Evolutionary conservation across 2,329 filamentous ascomycete species (phyloP).

Genomic region (Nothopassalora personata): DNA sequence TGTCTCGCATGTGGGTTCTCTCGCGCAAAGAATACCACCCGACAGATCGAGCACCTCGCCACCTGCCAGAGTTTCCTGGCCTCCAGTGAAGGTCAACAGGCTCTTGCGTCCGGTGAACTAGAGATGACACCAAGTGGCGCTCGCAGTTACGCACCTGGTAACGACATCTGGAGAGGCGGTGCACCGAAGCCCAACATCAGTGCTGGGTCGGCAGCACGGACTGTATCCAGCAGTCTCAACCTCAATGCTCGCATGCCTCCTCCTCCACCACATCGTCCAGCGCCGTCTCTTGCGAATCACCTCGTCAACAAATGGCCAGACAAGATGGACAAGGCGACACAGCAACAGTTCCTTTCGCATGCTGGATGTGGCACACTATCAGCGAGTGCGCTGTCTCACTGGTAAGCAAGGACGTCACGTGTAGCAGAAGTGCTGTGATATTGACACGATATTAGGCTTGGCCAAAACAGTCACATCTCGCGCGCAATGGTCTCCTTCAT

Average conservation of each 20-base stretch:
- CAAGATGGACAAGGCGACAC: slow-evolving; percentile 54
- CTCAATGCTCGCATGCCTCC: slow-evolving; percentile 16
- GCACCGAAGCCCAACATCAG: slow-evolving; percentile 47
- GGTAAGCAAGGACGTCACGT: slow-evolving; percentile 35
- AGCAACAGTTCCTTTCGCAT: slow-evolving; percentile 60
- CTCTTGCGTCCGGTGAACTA: slow-evolving; percentile 25
- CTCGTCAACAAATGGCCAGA: slow-evolving; percentile 48
- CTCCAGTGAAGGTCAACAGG: slow-evolving; percentile 41
- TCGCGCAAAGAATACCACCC: slow-evolving; percentile 48
- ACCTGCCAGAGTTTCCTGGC: slow-evolving; percentile 42
- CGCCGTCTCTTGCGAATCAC: slow-evolving; percentile 52
- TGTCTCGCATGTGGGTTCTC: slow-evolving; percentile 47
- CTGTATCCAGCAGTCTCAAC: slow-evolving; percentile 30
- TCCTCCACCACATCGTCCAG: slow-evolving; percentile 19
- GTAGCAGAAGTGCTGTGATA: not conserved
- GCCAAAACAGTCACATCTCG: slow-evolving; percentile 66
- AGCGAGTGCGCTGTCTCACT: slow-evolving; percentile 53
- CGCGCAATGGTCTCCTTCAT: slow-evolving; percentile 65
- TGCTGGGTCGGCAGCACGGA: slow-evolving; percentile 31
- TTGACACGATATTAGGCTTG: slow-evolving; percentile 38
- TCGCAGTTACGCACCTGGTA: slow-evolving; percentile 16
- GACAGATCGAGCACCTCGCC: slow-evolving; percentile 47
- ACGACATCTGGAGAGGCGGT: slow-evolving; percentile 41
- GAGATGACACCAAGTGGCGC: slow-evolving; percentile 15
- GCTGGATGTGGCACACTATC: slow-evolving; percentile 59